These are phyloP conservation scores for Gymnopilus junonius DNA, from an alignment of 768 basidiomycete species.

Conservation along the genomic window DNA sequence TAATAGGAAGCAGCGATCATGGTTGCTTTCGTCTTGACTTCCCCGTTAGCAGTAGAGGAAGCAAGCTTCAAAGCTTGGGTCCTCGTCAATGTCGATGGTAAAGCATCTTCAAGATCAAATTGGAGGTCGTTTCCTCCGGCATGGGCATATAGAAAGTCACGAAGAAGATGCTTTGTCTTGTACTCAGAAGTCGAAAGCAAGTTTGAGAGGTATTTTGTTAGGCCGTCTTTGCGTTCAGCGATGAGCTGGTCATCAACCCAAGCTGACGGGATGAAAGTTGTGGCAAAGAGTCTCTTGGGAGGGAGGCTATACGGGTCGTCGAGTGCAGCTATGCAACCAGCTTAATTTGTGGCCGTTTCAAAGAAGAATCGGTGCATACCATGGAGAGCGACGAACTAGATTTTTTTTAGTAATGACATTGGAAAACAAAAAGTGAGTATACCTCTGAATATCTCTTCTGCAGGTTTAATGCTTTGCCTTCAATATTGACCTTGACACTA, in stretches of 20 bases:
- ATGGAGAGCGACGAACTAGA: constrained; percentile 44
- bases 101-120: constrained; percentile 49
- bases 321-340: constrained; percentile 30
- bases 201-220: constrained; percentile 45
- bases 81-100: constrained; percentile 50
- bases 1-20: constrained; percentile 52
- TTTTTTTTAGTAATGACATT: not conserved
- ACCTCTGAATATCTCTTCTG: constrained; percentile 53
- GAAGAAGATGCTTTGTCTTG: constrained; percentile 35
- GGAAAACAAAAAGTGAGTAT: constrained; percentile 3
- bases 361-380: constrained; percentile 10
- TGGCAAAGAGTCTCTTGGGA: constrained; percentile 54
- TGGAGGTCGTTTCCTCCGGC: constrained; percentile 23
- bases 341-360: not conserved
- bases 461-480: constrained; percentile 35
- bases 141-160: constrained; percentile 41
- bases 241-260: constrained; percentile 60
- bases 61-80: constrained; percentile 34
- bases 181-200: constrained; percentile 42
- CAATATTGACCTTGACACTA: constrained; percentile 37
- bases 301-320: constrained; percentile 47
- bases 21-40: constrained; percentile 29
- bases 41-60: constrained; percentile 16
- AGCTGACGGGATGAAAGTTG: constrained; percentile 51
- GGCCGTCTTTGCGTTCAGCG: constrained; percentile 52